Conservation (phyloP, 768 basidiomycete genomes). For the Phallus indusiatus region DNA sequence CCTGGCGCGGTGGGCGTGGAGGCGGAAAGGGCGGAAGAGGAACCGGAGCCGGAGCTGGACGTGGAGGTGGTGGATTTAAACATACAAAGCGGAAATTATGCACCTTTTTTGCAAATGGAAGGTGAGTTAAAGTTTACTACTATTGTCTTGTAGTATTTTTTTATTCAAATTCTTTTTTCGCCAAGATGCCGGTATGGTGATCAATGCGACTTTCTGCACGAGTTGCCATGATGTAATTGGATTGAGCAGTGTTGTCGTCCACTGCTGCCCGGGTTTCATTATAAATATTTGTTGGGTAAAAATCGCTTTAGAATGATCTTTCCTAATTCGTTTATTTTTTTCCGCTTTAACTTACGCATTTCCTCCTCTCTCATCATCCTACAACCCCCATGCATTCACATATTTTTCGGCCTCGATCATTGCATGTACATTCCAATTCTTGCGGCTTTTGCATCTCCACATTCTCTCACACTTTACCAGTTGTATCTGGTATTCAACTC, state of each 20-base stretch:
- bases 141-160: background rate
- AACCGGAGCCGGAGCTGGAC: conserved; percentile 34
- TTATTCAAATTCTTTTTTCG: conserved; percentile 37
- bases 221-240: conserved; percentile 18
- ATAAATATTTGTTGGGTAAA: background rate
- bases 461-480: background rate
- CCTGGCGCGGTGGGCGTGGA: conserved; percentile 27
- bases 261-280: background rate
- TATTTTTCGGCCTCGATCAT: background rate
- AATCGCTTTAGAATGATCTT: background rate
- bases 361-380: background rate
- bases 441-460: background rate
- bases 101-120: conserved; percentile 87
- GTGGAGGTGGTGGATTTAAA: conserved; percentile 56
- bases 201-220: conserved; percentile 80
- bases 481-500: background rate
- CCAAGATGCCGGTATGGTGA: conserved; percentile 82
- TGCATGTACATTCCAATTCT: background rate
- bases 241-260: background rate
- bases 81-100: conserved; percentile 81
- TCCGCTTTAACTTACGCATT: background rate
- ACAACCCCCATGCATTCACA: background rate
- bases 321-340: background rate
- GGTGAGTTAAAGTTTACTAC: conserved; percentile 54
- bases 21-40: conserved; percentile 40